phyloP scores from a whole-genome alignment of 345 rosid species.

The Linum usitatissimum region DNA sequence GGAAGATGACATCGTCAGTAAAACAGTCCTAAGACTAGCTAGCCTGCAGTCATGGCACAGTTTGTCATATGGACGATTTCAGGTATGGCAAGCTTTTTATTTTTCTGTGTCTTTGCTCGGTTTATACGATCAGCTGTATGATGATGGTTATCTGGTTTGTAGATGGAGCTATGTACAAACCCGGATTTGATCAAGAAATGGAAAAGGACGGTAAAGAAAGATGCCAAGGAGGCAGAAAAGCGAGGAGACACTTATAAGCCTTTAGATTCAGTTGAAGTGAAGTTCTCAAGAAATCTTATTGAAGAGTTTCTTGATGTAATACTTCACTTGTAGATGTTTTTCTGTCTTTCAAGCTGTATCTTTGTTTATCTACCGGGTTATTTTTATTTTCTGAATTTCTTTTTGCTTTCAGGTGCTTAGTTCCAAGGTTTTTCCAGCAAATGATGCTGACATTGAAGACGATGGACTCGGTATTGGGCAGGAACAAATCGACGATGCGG shows the following conservation, averaged over 20 bases:
- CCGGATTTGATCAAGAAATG: slow-evolving; percentile 79
- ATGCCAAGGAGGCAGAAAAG: slow-evolving; percentile 54
- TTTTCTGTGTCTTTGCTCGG: background rate
- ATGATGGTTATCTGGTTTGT: slow-evolving; percentile 18
- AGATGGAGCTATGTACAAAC: slow-evolving; percentile 93
- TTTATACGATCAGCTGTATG: slow-evolving; percentile 3
- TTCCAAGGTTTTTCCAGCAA: slow-evolving; percentile 43
- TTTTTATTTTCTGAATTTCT: slow-evolving; percentile 1
- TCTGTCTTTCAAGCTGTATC: background rate
- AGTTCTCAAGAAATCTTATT: slow-evolving; percentile 69
- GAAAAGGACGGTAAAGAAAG: slow-evolving; percentile 71
- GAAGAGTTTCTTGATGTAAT: slow-evolving; percentile 86
- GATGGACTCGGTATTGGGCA: slow-evolving; percentile 28
- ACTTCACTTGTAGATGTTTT: background rate
- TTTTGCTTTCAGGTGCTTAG: slow-evolving; percentile 54
- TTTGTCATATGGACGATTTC: slow-evolving; percentile 91
- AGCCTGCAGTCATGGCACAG: slow-evolving; percentile 82
- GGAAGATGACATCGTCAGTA: slow-evolving; percentile 90
- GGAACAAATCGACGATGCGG: slow-evolving; percentile 55
- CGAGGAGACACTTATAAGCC: slow-evolving; percentile 53
- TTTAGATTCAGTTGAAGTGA: slow-evolving; percentile 49
- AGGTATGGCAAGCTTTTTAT: slow-evolving; percentile 32
- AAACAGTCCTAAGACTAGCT: slow-evolving; percentile 70
- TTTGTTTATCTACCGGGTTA: background rate
- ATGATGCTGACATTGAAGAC: slow-evolving; percentile 17